Evolutionary conservation across 345 rosid genomes (phyloP).

Genomic region (Pugionium dolabratum): DNA sequence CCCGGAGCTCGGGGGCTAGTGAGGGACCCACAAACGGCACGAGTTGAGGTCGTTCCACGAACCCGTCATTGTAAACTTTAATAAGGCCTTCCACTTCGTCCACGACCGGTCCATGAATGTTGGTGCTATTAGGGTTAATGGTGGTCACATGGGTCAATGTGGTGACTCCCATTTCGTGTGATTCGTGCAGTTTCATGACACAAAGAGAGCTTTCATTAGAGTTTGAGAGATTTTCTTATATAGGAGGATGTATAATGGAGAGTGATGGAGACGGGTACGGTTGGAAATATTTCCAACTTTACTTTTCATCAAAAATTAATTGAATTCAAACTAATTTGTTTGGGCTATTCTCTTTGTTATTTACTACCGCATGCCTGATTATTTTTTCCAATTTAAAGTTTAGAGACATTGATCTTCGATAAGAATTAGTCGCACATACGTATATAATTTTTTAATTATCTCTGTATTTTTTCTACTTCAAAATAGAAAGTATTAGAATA

Average conservation of each 20-base stretch:
- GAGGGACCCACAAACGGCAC: conserved; percentile 52
- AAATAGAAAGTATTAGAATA: too few relatives aligned
- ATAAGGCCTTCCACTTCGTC: conserved; percentile 70
- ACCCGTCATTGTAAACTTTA: conserved; percentile 65
- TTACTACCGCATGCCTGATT: too few relatives aligned
- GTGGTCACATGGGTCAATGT: conserved; percentile 31
- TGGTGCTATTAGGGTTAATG: conserved; percentile 28
- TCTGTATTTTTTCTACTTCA: too few relatives aligned
- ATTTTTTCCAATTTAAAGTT: not conserved
- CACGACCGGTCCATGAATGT: conserved; percentile 43
- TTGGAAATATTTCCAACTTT: conserved; percentile 7
- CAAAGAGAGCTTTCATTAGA: conserved; percentile 14
- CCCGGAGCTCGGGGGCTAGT: conserved; percentile 49
- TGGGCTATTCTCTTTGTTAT: conserved; percentile 18
- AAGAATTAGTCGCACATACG: too few relatives aligned
- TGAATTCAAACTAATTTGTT: conserved; percentile 19
- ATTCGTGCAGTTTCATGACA: conserved; percentile 23
- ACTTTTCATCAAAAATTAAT: conserved; percentile 7
- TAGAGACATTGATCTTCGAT: too few relatives aligned
- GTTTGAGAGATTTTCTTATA: conserved; percentile 27
- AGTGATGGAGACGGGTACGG: conserved; percentile 20
- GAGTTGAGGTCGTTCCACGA: conserved; percentile 56
- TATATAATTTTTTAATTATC: too few relatives aligned
- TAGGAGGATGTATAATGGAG: conserved; percentile 21
- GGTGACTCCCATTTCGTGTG: conserved; percentile 36